Base-by-base conservation (phyloP, 2,329 filamentous ascomycete genomes). In the Aspergillus hortae region DNA sequence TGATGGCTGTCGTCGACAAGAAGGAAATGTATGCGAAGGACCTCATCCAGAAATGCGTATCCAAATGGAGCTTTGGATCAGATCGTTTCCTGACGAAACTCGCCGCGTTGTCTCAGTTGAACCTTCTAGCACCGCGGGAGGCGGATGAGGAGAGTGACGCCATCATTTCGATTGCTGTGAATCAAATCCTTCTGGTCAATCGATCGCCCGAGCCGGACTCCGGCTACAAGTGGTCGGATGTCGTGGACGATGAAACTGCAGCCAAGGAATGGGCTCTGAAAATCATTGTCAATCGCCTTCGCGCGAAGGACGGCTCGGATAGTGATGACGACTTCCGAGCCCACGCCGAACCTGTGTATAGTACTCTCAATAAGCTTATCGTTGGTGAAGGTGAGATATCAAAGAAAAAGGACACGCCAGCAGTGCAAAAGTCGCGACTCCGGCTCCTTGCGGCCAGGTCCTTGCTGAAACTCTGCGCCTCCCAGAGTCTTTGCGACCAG, bases 21-120 rank as follows among this genome's bases (percentile, higher is more conserved):
- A 94, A 90, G 68, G 88, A 92, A 64, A 87, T 95, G 75, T 89
- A 90, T 54, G 89, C 90, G 6, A 91, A 87, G 48, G 91, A 95
- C 61, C 80, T 99, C 10, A 73, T 96, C 6, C 82, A 87, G 50
- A 88, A 87, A 66, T 87, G 87, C 53, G 82, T 89, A 58, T 85
- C 89, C 58, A 81, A 84, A 46, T 92, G 89, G 77, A 77, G 80
- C 2, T 92, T 90, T 58, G 89, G 84, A 1, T 80, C 82, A 10
- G 77, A 87, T 32, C 81, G 89, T 62, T 95, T 91, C 67, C 79
- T 96, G 48, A 87, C 75, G 6, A 72, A 73, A 36, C 62, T 80
- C 25, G 77, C 76, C 4, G 68, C 76, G 7, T 64, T 79, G 46
- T 75, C 79, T 82, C 65, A 91, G 84, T 74, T 97, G 38, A 87